These are phyloP conservation scores for Vigna hirtella DNA, from an alignment of 306 rosid genomes.

Conservation along the genomic window DNA sequence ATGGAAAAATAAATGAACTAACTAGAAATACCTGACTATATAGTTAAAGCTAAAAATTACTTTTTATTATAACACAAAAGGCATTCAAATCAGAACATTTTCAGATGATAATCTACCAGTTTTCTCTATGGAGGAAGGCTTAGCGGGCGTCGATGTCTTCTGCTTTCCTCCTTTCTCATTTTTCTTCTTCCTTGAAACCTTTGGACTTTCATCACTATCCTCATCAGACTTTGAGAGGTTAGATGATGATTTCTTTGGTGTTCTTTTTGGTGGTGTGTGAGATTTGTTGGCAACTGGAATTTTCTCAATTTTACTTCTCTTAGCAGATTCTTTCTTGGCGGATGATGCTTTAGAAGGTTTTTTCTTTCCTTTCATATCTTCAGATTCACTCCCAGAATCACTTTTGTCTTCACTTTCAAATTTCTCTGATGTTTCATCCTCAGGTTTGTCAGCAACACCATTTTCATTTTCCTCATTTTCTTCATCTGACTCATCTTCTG, in stretches of 20 bases:
- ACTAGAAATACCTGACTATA: not conserved
- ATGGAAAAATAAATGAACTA: slow-evolving; percentile 3
- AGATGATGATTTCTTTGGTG: slow-evolving; percentile 61
- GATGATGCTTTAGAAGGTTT: slow-evolving; percentile 58
- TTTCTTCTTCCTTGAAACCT: slow-evolving; percentile 87
- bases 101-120: slow-evolving; percentile 54
- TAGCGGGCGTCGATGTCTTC: slow-evolving; percentile 56
- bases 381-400: slow-evolving; percentile 81
- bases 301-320: slow-evolving; percentile 66
- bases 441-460: slow-evolving; percentile 74
- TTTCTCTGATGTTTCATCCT: slow-evolving; percentile 70
- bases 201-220: slow-evolving; percentile 68
- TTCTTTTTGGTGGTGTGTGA: slow-evolving; percentile 56
- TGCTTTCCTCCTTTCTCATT: slow-evolving; percentile 59
- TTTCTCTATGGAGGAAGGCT: slow-evolving; percentile 77
- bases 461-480: slow-evolving; percentile 68
- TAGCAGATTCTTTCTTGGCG: slow-evolving; percentile 68
- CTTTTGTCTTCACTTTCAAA: slow-evolving; percentile 72
- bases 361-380: slow-evolving; percentile 54
- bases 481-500: slow-evolving; percentile 78
- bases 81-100: not conserved
- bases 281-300: slow-evolving; percentile 53
- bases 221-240: slow-evolving; percentile 60
- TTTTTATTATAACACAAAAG: slow-evolving; percentile 17
- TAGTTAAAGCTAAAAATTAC: slow-evolving; percentile 13